phyloP scores from a whole-genome alignment of 768 basidiomycete genomes.

The Tubosaeta sp. region DNA sequence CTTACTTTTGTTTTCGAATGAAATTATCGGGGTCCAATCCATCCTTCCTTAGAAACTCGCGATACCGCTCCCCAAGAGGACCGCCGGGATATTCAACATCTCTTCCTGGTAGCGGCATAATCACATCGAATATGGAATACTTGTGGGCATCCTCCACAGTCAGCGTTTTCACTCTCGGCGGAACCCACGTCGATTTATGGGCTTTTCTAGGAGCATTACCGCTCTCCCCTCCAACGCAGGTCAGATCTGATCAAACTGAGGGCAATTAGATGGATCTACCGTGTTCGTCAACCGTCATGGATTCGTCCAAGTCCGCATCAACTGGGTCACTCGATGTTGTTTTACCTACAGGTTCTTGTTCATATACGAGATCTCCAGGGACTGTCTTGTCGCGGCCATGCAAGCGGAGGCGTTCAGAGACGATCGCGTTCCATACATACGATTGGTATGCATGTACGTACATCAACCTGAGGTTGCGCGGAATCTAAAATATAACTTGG shows the following conservation, averaged over 20 bases:
- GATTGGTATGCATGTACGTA: slow-evolving; percentile 99
- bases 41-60: slow-evolving; percentile 75
- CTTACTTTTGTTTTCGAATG: slow-evolving; percentile 83
- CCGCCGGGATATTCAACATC: slow-evolving; percentile 93
- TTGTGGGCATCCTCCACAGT: slow-evolving; percentile 72
- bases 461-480: slow-evolving; percentile 91
- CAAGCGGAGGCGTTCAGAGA: slow-evolving; percentile 84
- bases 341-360: slow-evolving; percentile 33
- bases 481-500: slow-evolving; percentile 58
- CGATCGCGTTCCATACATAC: slow-evolving; percentile 97
- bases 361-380: slow-evolving; percentile 89
- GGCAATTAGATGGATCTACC: slow-evolving; percentile 21
- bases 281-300: slow-evolving; percentile 31
- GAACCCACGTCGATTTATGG: slow-evolving; percentile 45
- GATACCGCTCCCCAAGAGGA: slow-evolving; percentile 79
- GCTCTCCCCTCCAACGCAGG: slow-evolving; percentile 16
- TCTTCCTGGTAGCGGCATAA: slow-evolving; percentile 96
- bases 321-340: slow-evolving; percentile 22
- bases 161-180: slow-evolving; percentile 73
- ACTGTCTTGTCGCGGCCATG: slow-evolving; percentile 72
- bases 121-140: slow-evolving; percentile 89
- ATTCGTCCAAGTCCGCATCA: slow-evolving; percentile 30
- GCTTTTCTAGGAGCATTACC: slow-evolving; percentile 18
- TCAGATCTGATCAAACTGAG: slow-evolving; percentile 7
- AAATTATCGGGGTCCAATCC: slow-evolving; percentile 90